These are phyloP conservation scores for Ceratobasidium sp. DNA, from an alignment of 1,284 basidiomycete species.

Conservation along the genomic window DNA sequence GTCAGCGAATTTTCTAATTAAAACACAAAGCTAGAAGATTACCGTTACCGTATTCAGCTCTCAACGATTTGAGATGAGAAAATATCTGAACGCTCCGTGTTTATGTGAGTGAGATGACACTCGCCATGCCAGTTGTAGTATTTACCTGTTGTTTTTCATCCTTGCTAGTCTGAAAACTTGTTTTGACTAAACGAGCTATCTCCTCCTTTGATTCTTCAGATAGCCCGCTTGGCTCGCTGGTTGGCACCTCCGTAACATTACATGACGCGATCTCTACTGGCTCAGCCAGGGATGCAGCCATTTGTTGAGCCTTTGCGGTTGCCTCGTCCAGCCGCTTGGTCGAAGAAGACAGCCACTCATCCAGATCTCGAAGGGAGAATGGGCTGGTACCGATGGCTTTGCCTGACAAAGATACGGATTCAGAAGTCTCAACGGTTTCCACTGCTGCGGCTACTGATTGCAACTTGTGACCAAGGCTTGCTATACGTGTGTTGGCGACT, in stretches of 20 bases:
- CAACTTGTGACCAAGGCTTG: not conserved
- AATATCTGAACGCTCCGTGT: slow-evolving; percentile 1
- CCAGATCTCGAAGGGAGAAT: not conserved
- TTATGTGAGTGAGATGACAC: too few species aligned
- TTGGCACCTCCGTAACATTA: not conserved
- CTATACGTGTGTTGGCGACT: slow-evolving; percentile 13
- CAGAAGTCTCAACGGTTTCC: not conserved
- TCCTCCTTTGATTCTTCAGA: slow-evolving; percentile 4
- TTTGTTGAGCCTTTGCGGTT: not conserved
- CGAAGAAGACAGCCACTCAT: not conserved
- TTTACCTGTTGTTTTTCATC: slow-evolving; percentile 11
- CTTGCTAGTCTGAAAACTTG: not conserved
- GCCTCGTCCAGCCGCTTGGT: not conserved
- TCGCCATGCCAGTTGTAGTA: not conserved
- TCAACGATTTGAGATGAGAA: not conserved
- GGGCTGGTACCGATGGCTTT: not conserved
- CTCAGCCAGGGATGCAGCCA: not conserved
- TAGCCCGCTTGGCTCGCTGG: not conserved
- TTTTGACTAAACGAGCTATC: not conserved
- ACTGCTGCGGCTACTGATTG: not conserved
- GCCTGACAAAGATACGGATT: not conserved
- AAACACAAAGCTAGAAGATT: too few species aligned
- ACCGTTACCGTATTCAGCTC: slow-evolving; percentile 5
- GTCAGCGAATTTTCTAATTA: not conserved
- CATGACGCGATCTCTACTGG: not conserved